Conservation (phyloP, 257 asterid species). For the Mitragyna speciosa region DNA sequence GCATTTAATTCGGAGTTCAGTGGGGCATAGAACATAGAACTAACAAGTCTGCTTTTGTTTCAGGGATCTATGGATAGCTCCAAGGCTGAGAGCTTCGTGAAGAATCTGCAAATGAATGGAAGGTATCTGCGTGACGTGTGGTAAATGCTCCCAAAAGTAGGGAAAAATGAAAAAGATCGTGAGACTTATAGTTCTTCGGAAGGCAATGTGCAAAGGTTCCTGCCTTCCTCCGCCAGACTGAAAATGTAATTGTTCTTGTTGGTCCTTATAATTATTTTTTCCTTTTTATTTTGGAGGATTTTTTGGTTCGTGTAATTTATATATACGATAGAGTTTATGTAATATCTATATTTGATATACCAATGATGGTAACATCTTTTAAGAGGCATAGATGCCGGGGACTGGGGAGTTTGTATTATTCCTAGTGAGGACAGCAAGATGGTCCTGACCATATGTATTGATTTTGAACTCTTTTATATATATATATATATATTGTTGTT, state of each 20-base stretch:
- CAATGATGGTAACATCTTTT: conserved; percentile 21
- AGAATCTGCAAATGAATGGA: conserved; percentile 73
- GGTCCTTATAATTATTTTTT: conserved; percentile 16
- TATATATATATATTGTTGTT: background rate
- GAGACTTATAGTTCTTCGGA: background rate
- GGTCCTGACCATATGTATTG: conserved; percentile 22
- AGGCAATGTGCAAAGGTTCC: conserved; percentile 28
- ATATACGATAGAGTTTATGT: background rate
- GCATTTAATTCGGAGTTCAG: background rate
- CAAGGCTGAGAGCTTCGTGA: conserved; percentile 73
- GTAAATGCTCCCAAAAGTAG: conserved; percentile 33
- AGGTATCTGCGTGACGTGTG: conserved; percentile 87
- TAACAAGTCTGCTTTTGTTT: conserved; percentile 4
- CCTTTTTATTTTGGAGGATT: conserved; percentile 10
- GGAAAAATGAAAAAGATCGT: background rate
- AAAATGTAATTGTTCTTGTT: conserved; percentile 1
- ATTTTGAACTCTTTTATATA: conserved; percentile 17
- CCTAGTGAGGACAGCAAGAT: conserved; percentile 14
- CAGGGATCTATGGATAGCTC: conserved; percentile 81
- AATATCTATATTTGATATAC: background rate
- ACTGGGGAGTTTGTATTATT: conserved; percentile 13
- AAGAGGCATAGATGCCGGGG: conserved; percentile 4
- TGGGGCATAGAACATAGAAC: background rate
- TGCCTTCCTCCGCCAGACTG: conserved; percentile 12
- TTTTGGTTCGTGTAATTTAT: conserved; percentile 33